Evolutionary conservation across 768 basidiomycete species (phyloP), one percentile per base, ranked within the genome.

Genomic region (Pleurotus salmoneostramineus): DNA sequence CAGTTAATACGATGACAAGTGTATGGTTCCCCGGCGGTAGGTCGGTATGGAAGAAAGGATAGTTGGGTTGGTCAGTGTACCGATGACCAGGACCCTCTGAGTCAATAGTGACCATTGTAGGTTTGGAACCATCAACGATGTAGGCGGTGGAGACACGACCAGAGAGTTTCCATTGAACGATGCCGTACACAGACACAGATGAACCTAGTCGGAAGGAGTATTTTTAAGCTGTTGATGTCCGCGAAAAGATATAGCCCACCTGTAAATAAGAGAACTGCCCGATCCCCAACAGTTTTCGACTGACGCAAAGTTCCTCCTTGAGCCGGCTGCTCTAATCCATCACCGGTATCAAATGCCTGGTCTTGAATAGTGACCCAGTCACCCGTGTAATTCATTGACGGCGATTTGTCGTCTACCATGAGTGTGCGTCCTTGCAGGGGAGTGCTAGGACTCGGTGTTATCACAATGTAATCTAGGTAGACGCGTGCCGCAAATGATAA

Each of bases 401-500:
- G 58, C 50, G 74, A 71, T 5, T 64, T 50, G 60, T 79, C 76
- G 44, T 77, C 76, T 15, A 74, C 68, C 36, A 73, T 70, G 42
- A 79, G 62, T 3, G 71, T 74, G 32, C 65, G 65, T 33, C 71
- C 71, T 15, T 66, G 62, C 21, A 79, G 60, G 21, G 66, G 64
- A 15, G 75, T 77, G 33, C 70, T 69, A 7, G 59, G 58, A 3
- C 76, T 73, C 42, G 75, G 70, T 27, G 68, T 70, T 34, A 77
- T 65, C n/a, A 73, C 69, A 21, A 76, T 56, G 58, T 75, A 79
- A 59, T 79, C 77, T 40, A 79, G 71, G 10, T 56, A 56, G 14
- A 56, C 56, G 5, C 66, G 62, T 14, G 77, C 72, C n/a, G 61
- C 58, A 8, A 65, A 59, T 32, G 57, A 54, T 15, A 58, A 46